phyloP scores from a whole-genome alignment of 306 rosid genomes.

The Lathyrus tuberosus region DNA sequence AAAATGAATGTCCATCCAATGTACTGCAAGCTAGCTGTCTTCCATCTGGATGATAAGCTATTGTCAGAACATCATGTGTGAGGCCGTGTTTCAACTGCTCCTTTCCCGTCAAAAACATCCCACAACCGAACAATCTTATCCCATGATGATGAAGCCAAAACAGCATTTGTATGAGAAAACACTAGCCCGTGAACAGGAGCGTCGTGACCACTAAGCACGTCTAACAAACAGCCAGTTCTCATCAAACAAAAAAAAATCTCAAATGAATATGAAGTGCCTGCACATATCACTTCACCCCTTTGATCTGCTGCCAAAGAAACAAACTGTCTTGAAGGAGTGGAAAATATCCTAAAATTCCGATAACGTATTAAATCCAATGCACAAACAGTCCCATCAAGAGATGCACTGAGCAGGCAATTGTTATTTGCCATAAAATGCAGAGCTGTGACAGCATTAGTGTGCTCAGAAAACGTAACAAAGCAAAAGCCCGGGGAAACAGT shows the following conservation, averaged over 20 bases:
- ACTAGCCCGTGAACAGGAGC: conserved; percentile 91
- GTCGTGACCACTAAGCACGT: conserved; percentile 89
- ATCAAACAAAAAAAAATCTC: conserved; percentile 97
- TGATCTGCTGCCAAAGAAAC: conserved; percentile 87
- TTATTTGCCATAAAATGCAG: conserved; percentile 84
- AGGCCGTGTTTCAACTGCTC: conserved; percentile 84
- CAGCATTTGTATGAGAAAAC: conserved; percentile 85
- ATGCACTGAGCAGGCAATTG: conserved; percentile 83
- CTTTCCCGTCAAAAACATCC: conserved; percentile 91
- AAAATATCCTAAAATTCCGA: conserved; percentile 79
- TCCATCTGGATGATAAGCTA: conserved; percentile 94
- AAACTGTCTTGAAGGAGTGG: conserved; percentile 81
- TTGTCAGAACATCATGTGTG: conserved; percentile 90
- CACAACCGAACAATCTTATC: conserved; percentile 88
- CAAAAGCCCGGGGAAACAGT: conserved; percentile 82
- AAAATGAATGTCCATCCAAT: conserved; percentile 92
- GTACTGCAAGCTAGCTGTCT: conserved; percentile 95
- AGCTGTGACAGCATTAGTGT: conserved; percentile 85
- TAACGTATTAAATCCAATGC: conserved; percentile 95
- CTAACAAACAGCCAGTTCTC: conserved; percentile 82
- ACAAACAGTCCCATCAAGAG: conserved; percentile 93
- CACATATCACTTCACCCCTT: conserved; percentile 96
- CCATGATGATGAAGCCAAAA: conserved; percentile 94
- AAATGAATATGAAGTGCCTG: conserved; percentile 90
- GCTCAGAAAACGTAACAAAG: conserved; percentile 89